Evolutionary conservation across 1,284 basidiomycete species (phyloP), one percentile per base, ranked within the genome.

Genomic region (Phlebopus sp.): DNA sequence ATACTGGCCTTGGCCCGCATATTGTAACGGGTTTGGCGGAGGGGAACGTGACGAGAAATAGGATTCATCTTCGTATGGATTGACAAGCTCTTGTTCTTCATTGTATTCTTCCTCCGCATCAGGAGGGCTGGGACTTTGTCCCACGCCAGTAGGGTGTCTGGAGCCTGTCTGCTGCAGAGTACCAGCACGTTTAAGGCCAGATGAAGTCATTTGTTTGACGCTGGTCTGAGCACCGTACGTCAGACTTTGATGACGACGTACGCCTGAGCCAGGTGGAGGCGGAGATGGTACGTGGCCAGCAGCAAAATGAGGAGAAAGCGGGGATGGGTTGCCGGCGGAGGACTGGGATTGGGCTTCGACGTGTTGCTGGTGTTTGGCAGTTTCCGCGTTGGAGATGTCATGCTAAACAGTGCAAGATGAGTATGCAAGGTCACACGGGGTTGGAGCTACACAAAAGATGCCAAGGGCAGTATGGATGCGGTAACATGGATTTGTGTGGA

Each of bases 181-280:
- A 21, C 85, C 86, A 30, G 86, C 79, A 50, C 86, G 81, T 58
- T 80, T 86, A 49, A 90, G 75, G 39, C 77, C 76, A 8, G 78
- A 60, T 21, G 70, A 49, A 2, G 57, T 76, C 40, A 71, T 64
- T 57, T 79, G 48, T 71, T 69, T 73, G 17, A 71, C 73, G 34
- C 70, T 73, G 30, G 76, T 73, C 41, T 74, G 72, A 13, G 72
- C 72, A 36, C 84, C 83, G 56, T 89, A 82, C 17, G 84, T 91
- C 40, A 91, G 74, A 52, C 84, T 87, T 50, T 86, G 83, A 63
- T 91, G 86, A 50, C 89, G 75, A 39, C 89, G 82, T 25, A 91
- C 84, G 43, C 77, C 78, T 2, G 83, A 76, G 32, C 70, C 78
- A 17, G 77, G 74, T n/a, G 84, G 78, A 40, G 86, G 84, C 5